Base-by-base conservation (phyloP, 2,329 filamentous ascomycete genomes). In the Botrytis paeoniae region DNA sequence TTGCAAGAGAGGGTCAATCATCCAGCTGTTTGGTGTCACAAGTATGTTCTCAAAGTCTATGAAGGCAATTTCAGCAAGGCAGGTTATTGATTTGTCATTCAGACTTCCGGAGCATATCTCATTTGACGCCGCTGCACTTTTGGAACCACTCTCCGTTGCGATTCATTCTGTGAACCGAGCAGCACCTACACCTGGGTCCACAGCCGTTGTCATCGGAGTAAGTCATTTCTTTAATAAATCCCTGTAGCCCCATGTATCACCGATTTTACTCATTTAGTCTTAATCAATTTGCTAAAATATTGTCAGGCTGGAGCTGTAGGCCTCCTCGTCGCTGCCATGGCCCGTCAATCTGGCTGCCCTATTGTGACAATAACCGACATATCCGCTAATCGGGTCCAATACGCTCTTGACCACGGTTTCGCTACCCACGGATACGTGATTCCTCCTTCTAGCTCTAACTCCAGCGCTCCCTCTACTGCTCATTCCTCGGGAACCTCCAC, bases 1-100 rank as follows among this genome's bases (percentile, higher is more conserved):
- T 81, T 91, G 7, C 89, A 90, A 77, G 88, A 90, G 77, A 85
- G 84, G 73, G 89, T 90, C 76, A 90, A 90, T 76, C 88, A 90
- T 78, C 88, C 87, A 7, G 88, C 88, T 9, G 81, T 82, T 45
- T 90, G 88, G 88, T 90, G 88, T 74, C 87, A 90, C 79, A 89
- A 87, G 87, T 88, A 81, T 78, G 85, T 80, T 35, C 39, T 22
- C 41, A 10, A 20, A 16, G 1, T n/a, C 25, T 35, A 18, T 12
- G 7, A 57, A 8, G n/a, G 51, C 14, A 18, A 4, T 18, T 2
- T 8, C 32, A 14, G 6, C 3, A 43, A n/a, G 32, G 8, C 29
- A 43, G n/a, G 35, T 70, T 41, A 57, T 70, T 76, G 39, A 75
- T 22, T 10, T 35, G 25, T 10, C 12, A 29, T 66, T 9, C 35